Evolutionary conservation across 495 filamentous ascomycete species (phyloP).

Genomic region (Diplogelasinospora grovesii): DNA sequence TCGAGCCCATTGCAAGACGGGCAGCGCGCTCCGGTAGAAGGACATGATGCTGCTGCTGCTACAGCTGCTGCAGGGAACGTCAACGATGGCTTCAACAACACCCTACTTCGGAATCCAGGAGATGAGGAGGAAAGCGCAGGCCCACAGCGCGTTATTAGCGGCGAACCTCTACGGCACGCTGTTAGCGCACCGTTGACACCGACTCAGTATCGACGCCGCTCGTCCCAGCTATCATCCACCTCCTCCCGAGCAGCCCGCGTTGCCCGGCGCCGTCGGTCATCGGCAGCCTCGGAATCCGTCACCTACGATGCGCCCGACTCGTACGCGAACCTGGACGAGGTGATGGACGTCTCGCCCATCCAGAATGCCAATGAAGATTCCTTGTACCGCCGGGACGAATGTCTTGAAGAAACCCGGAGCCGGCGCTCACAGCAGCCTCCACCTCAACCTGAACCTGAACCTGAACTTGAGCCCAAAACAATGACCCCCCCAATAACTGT

Average conservation of each 20-base stretch:
- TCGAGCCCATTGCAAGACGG: no score
- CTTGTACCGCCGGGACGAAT: constrained; percentile 17
- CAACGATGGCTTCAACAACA: no score
- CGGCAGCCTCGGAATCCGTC: constrained; percentile 5
- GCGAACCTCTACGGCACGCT: no score
- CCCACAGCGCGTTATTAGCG: no score
- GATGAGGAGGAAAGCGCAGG: neutral
- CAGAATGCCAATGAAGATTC: constrained; percentile 37
- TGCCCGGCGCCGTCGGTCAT: constrained; percentile 11
- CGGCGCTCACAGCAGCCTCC: no score
- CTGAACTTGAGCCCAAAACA: constrained; percentile 4
- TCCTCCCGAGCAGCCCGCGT: constrained; percentile 5
- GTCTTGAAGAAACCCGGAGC: constrained; percentile 22
- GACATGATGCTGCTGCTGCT: no score
- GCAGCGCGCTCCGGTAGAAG: no score
- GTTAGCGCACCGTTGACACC: no score
- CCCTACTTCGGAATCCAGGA: neutral
- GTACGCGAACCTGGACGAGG: constrained; percentile 44
- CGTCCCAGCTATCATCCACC: neutral
- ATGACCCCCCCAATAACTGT: no score
- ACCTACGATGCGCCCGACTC: constrained; percentile 41
- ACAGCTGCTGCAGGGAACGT: no score
- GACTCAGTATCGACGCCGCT: neutral
- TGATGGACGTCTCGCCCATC: constrained; percentile 36
- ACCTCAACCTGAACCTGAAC: constrained; percentile 17